Base-by-base conservation (phyloP, 2,329 filamentous ascomycete genomes). In the Verticillium zaregamsianum region DNA sequence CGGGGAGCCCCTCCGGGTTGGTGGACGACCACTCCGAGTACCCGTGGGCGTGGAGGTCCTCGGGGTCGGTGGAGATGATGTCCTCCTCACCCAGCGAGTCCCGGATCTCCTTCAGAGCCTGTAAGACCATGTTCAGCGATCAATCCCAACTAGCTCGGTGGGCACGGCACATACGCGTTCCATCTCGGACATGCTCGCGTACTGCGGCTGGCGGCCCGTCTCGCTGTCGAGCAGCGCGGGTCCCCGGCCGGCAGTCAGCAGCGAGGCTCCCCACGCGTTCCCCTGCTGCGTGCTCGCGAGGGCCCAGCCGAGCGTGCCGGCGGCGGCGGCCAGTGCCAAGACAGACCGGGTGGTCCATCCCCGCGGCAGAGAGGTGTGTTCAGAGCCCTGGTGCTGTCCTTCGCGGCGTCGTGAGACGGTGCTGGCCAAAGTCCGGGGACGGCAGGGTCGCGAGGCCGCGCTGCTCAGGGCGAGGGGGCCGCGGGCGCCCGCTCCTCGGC, bases 21-120 rank as follows among this genome's bases (percentile, higher is more conserved):
- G 79, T 79, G 0, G 85, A 83, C 2, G 86, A 88, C 86, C 86
- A 89, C 68, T 87, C 85, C 3, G 86, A 89, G 71, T 88, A 89
- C n/a, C 86, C 86, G 67, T 89, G 86, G 5, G 79, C 77, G 54
- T 80, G 78, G 52, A 89, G 74, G 66, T 88, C 86, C 15, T 89
- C 86, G 0, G 84, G 79, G 61, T 89, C 86, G 0, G 79, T 87
- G 11, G 85, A 88, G 45, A 89, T 83, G 55, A 86, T 80, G 63
- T 87, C 85, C 57, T 85, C 80, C 17, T 77, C 68, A 57, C 73
- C 72, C 61, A 80, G 70, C 67, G 76, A 73, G n/a, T 68, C 67
- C 8, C 81, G 80, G 61, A 89, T 88, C 65, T 85, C 81, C 54
- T 72, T 68, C 55, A 88, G 73, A 0, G 86, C 85, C 86, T 87